Conservation (phyloP, 331 rosid species). For the Ulmus americana region DNA sequence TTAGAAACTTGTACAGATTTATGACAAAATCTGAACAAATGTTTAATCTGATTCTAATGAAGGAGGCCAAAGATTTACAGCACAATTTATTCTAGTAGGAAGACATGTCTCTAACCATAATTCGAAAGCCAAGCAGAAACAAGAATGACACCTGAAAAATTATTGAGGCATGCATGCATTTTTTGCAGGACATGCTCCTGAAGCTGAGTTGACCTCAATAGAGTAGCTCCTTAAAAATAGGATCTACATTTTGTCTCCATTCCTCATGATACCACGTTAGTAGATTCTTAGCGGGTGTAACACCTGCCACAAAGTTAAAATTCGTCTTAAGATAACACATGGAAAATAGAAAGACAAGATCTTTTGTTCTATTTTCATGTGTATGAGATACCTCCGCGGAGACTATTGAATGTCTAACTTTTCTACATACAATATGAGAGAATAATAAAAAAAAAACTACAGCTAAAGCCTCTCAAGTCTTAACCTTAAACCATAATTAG, state of each 20-base stretch:
- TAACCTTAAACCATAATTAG: neutral
- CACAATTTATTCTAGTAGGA: constrained; percentile 35
- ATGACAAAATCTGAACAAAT: too few relatives aligned
- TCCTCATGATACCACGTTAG: constrained; percentile 71
- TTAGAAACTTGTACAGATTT: too few relatives aligned
- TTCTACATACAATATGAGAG: neutral
- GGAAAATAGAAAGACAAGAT: neutral
- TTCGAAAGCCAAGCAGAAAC: constrained; percentile 21
- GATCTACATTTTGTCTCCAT: constrained; percentile 78
- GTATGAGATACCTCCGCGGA: neutral
- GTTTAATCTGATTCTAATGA: too few relatives aligned
- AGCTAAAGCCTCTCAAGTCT: neutral
- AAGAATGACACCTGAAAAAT: constrained; percentile 19
- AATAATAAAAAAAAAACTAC: neutral
- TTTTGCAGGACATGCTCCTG: constrained; percentile 20
- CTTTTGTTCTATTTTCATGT: too few relatives aligned
- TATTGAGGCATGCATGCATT: constrained; percentile 16
- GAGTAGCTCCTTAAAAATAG: constrained; percentile 81
- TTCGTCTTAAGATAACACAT: neutral
- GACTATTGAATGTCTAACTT: neutral
- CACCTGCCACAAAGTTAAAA: constrained; percentile 42
- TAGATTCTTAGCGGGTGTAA: constrained; percentile 86
- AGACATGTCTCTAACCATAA: constrained; percentile 12
- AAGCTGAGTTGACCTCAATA: constrained; percentile 44
- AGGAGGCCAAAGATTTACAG: constrained; percentile 27